Conservation (phyloP, 257 asterid species). For the Gentiana straminea region DNA sequence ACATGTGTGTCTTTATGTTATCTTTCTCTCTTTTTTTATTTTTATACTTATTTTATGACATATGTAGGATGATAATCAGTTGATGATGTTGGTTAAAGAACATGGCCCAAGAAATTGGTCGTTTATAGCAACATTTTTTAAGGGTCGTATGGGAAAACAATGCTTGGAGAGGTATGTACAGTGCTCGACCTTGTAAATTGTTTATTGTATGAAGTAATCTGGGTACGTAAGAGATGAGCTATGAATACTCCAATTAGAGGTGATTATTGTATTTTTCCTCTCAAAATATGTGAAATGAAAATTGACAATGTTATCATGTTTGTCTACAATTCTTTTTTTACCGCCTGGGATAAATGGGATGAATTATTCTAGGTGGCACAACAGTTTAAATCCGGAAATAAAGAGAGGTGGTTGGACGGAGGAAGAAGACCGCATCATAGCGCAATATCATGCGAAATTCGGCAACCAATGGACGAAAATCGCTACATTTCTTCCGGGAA, state of each 20-base stretch:
- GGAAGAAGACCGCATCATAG: conserved; percentile 39
- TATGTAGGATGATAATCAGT: conserved; percentile 41
- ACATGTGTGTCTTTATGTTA: background rate
- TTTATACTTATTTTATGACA: conserved; percentile 6
- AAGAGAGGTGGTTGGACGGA: conserved; percentile 39
- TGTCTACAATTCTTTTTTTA: background rate
- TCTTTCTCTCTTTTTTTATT: background rate
- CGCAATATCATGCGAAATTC: conserved; percentile 27
- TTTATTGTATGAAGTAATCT: too few species aligned
- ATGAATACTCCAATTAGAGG: background rate
- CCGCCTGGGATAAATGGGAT: background rate
- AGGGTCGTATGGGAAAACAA: conserved; percentile 56
- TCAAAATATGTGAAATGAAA: background rate
- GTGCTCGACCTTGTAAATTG: background rate
- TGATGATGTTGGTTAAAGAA: conserved; percentile 27
- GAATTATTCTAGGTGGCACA: conserved; percentile 30
- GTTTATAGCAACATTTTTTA: conserved; percentile 33
- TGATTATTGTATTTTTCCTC: background rate
- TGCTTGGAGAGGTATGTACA: conserved; percentile 45
- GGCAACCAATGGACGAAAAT: conserved; percentile 58
- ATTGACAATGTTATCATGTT: background rate
- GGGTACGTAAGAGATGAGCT: too few species aligned
- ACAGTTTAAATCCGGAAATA: conserved; percentile 48
- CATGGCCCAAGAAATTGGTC: conserved; percentile 32
- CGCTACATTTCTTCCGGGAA: conserved; percentile 40